Conservation (phyloP, 1,284 basidiomycete species). For the Phellopilus nigrolimitatus region DNA sequence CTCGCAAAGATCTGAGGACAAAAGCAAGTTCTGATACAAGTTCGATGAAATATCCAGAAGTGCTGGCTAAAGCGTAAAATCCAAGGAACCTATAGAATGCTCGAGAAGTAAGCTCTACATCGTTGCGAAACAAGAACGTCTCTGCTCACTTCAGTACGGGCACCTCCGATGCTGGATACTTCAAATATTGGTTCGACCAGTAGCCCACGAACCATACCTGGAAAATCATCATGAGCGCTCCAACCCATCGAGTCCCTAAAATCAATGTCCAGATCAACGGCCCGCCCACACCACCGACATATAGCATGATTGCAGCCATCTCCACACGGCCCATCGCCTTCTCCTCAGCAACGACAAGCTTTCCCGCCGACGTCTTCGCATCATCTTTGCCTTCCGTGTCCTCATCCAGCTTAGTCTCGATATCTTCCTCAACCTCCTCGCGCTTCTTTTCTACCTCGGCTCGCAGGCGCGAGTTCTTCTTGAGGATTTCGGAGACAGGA, state of each 20-base stretch:
- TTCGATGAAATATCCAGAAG: slow-evolving; percentile 13
- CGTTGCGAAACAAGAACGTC: slow-evolving; percentile 25
- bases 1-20: slow-evolving; percentile 1
- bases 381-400: not conserved
- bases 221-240: not conserved
- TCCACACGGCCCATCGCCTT: slow-evolving; percentile 38
- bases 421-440: slow-evolving; percentile 10
- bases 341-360: slow-evolving; percentile 39
- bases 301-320: slow-evolving; percentile 22
- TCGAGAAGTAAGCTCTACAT: slow-evolving; percentile 6
- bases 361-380: slow-evolving; percentile 24
- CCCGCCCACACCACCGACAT: slow-evolving; percentile 19
- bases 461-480: slow-evolving; percentile 25
- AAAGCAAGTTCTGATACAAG: not conserved
- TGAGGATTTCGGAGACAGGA: slow-evolving; percentile 22
- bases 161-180: slow-evolving; percentile 30
- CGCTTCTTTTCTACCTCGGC: slow-evolving; percentile 22
- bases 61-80: slow-evolving; percentile 30
- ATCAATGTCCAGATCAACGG: slow-evolving; percentile 16
- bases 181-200: slow-evolving; percentile 37
- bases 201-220: slow-evolving; percentile 36
- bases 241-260: slow-evolving; percentile 3
- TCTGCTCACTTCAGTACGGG: slow-evolving; percentile 35
- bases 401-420: slow-evolving; percentile 20
- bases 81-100: slow-evolving; percentile 22